Evolutionary conservation across 2,329 filamentous ascomycete species (phyloP), one percentile per base, ranked within the genome.

Genomic region (Ceratocystis destructans): DNA sequence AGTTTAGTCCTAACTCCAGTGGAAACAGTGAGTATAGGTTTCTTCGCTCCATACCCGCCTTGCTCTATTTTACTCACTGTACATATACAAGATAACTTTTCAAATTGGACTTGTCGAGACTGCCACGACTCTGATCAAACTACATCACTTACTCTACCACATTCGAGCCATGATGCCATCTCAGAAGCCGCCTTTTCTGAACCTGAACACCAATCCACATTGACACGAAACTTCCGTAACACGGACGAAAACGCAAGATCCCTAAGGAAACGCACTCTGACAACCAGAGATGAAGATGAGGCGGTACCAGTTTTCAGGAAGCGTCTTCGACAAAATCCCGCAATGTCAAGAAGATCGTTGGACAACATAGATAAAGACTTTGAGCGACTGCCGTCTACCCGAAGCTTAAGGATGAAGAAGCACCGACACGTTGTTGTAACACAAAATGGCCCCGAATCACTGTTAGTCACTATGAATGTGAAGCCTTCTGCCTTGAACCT

Each of bases 391-490:
- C 37, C 20, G 8, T 64, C 67, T 5, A 55, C 55, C 15, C 67
- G 65, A 17, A 69, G 55, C 41, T 62, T 64, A 53, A 48, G 50
- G 61, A 59, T 67, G 4, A 68, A 68, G 46, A 62, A 55, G 59
- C 61, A 48, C 12, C 61, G 48, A 6, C 48, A 62, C 20, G 65
- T 68, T 4, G 22, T 65, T 37, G 57, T 67, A 28, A 12, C 64
- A 2, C 62, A 55, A 20, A 69, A 74, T 69, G 75, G 72, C 41
- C 74, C 77, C 1, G n/a, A 76, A 74, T 65, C 71, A 25, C 48
- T 88, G 12, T 74, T 88, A 22, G 69, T 91, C 12, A 81, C 79
- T 20, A 80, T 89, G 70, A 80, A 78, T 33, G 74, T 87, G 4
- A 79, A 84, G 69, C 77, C 83, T 25, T 73, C 78, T 5, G 83